Evolutionary conservation across 306 rosid species (phyloP).

Genomic region (Herpetospermum pedunculosum): DNA sequence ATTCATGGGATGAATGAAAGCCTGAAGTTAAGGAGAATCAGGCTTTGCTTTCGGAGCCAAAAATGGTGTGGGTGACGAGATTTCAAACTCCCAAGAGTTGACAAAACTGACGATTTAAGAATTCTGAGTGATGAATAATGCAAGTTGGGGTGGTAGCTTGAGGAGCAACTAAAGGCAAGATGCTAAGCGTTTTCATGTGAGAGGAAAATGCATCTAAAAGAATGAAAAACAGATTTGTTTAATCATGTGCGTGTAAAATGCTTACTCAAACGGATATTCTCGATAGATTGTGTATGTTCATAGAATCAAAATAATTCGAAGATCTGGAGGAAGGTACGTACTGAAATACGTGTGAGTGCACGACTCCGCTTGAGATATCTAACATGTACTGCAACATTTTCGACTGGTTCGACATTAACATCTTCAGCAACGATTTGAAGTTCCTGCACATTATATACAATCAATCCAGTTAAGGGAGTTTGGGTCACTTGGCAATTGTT

Average conservation of each 20-base stretch:
- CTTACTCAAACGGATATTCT: not conserved
- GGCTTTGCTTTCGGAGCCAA: slow-evolving; percentile 18
- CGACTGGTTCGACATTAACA: not conserved
- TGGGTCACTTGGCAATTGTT: not conserved
- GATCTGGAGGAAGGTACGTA: not conserved
- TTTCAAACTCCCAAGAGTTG: slow-evolving; percentile 13
- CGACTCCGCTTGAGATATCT: not conserved
- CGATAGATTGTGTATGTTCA: not conserved
- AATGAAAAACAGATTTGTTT: not conserved
- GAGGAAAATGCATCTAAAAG: slow-evolving; percentile 1
- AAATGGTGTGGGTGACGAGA: not conserved
- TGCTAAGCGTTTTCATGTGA: slow-evolving; percentile 16
- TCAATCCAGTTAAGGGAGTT: not conserved
- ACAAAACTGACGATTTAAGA: not conserved
- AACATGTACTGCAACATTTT: not conserved
- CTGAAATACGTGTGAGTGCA: not conserved
- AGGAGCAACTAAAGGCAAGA: slow-evolving; percentile 13
- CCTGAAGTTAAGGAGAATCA: slow-evolving; percentile 12
- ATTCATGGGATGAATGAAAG: not conserved
- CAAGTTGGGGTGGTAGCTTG: not conserved
- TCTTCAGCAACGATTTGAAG: not conserved
- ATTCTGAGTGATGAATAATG: not conserved
- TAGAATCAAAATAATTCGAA: not conserved
- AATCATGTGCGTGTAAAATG: not conserved
- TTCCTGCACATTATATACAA: not conserved